Conservation (phyloP, 2,329 filamentous ascomycete species). For the Ceratocystiopsis sp. region DNA sequence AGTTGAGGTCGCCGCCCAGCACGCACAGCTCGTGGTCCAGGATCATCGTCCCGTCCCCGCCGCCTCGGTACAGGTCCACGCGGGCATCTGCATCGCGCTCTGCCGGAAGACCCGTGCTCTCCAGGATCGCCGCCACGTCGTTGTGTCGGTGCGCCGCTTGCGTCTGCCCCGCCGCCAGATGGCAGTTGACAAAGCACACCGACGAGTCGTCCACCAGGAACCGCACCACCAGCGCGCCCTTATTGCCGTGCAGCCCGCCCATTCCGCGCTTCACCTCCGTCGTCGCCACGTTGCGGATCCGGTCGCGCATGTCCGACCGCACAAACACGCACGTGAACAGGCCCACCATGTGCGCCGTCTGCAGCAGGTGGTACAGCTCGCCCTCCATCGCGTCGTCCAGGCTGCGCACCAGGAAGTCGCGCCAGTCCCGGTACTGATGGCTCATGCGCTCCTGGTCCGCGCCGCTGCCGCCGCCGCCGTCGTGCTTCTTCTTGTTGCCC, state of each 20-base stretch:
- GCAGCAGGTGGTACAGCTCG: constrained; percentile 68
- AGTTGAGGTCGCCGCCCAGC: constrained; percentile 91
- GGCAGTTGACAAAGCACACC: constrained; percentile 91
- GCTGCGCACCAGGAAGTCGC: constrained; percentile 68
- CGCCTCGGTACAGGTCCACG: constrained; percentile 67
- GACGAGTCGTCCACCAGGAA: constrained; percentile 90
- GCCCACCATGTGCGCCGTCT: constrained; percentile 80
- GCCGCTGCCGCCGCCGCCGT: not conserved
- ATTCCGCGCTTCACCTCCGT: constrained; percentile 90
- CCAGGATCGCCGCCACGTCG: constrained; percentile 79
- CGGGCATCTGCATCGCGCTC: constrained; percentile 51
- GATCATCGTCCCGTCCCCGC: constrained; percentile 90
- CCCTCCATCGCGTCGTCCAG: constrained; percentile 72
- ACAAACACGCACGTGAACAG: constrained; percentile 95
- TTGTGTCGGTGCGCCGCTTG: constrained; percentile 85
- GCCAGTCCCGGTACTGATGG: constrained; percentile 92
- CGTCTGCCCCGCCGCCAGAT: constrained; percentile 84
- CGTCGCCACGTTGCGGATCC: constrained; percentile 60
- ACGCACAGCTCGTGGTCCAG: constrained; percentile 96
- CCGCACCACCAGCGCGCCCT: constrained; percentile 82
- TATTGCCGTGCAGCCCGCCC: constrained; percentile 90
- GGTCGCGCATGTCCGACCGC: constrained; percentile 57
- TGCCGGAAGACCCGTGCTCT: constrained; percentile 54
- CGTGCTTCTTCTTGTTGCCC: constrained; percentile 60
- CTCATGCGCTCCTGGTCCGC: constrained; percentile 84